Conservation (phyloP, 495 filamentous ascomycete genomes). For the Aspergillus diversus region DNA sequence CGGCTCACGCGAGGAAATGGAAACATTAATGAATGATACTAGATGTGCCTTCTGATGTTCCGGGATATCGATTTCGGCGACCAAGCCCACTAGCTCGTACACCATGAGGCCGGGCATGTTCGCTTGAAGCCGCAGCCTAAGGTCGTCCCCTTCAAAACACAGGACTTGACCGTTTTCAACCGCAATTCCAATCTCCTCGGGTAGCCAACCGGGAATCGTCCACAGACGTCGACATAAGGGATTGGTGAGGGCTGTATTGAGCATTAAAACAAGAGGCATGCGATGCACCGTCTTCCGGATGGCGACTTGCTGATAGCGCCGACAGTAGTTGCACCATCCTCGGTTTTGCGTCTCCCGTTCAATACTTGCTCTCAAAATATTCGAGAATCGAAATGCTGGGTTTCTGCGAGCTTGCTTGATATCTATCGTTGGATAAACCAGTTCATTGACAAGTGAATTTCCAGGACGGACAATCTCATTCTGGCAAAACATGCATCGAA, state of each 20-base stretch:
- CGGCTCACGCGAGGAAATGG: slow-evolving; percentile 63
- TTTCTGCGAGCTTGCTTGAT: slow-evolving; percentile 54
- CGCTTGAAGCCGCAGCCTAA: slow-evolving; percentile 56
- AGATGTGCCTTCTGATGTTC: slow-evolving; percentile 87
- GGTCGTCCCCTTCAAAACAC: slow-evolving; percentile 89
- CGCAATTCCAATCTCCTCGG: slow-evolving; percentile 87
- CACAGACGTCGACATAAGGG: slow-evolving; percentile 77
- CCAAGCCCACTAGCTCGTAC: slow-evolving; percentile 90
- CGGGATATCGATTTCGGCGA: slow-evolving; percentile 82
- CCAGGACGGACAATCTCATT: slow-evolving; percentile 74
- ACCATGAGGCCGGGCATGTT: slow-evolving; percentile 70
- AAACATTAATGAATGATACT: slow-evolving; percentile 87
- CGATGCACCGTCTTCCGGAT: slow-evolving; percentile 78
- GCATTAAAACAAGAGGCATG: slow-evolving; percentile 78
- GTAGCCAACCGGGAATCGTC: slow-evolving; percentile 86
- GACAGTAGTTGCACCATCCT: slow-evolving; percentile 90
- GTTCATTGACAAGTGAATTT: slow-evolving; percentile 74
- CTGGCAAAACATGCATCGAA: slow-evolving; percentile 80
- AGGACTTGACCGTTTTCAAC: slow-evolving; percentile 80
- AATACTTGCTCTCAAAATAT: slow-evolving; percentile 82
- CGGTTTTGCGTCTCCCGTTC: slow-evolving; percentile 78
- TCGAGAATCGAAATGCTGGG: slow-evolving; percentile 70
- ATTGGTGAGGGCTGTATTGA: slow-evolving; percentile 77
- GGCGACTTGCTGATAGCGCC: slow-evolving; percentile 78
- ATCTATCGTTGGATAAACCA: slow-evolving; percentile 72